Conservation (phyloP, 1,284 basidiomycete genomes). For the Taiwanofungus camphoratus region DNA sequence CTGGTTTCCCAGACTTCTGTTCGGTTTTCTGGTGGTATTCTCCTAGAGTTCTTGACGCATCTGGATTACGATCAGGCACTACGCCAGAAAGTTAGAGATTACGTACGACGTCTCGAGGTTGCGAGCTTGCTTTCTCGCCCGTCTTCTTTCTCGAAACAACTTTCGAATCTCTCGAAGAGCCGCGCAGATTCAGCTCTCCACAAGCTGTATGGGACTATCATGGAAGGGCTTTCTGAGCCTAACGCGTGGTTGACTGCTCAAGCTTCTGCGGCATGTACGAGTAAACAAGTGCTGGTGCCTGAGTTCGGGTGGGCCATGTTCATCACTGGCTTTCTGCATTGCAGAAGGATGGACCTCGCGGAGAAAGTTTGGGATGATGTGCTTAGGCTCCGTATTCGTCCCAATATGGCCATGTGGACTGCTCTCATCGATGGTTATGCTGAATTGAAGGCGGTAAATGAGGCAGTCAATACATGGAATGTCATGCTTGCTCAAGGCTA, state of each 20-base stretch:
- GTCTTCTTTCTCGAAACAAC: conserved; percentile 41
- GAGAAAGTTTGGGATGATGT: conserved; percentile 62
- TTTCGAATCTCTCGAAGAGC: conserved; percentile 37
- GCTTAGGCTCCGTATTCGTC: conserved; percentile 38
- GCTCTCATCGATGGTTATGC: conserved; percentile 58
- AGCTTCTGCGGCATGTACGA: conserved; percentile 27
- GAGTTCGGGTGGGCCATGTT: conserved; percentile 58
- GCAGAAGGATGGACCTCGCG: conserved; percentile 48
- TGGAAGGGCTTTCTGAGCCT: conserved; percentile 43
- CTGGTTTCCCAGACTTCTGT: conserved; percentile 34
- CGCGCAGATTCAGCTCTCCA: conserved; percentile 30
- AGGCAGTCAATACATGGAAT: conserved; percentile 52
- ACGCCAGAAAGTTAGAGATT: conserved; percentile 35
- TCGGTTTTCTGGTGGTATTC: conserved; percentile 30
- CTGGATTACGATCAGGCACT: conserved; percentile 32
- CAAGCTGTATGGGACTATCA: conserved; percentile 42
- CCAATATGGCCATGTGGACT: conserved; percentile 54
- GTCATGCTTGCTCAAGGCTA: conserved; percentile 49
- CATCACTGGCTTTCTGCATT: conserved; percentile 52
- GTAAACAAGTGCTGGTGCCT: conserved; percentile 44
- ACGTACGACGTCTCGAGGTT: conserved; percentile 39
- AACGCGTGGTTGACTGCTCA: conserved; percentile 41
- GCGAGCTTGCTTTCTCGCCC: conserved; percentile 49
- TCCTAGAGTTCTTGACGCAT: conserved; percentile 32
- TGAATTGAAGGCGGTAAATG: conserved; percentile 37